Evolutionary conservation across 192 early-diverging fungal genomes (phyloP).

Genomic region (Entomortierella lignicola): DNA sequence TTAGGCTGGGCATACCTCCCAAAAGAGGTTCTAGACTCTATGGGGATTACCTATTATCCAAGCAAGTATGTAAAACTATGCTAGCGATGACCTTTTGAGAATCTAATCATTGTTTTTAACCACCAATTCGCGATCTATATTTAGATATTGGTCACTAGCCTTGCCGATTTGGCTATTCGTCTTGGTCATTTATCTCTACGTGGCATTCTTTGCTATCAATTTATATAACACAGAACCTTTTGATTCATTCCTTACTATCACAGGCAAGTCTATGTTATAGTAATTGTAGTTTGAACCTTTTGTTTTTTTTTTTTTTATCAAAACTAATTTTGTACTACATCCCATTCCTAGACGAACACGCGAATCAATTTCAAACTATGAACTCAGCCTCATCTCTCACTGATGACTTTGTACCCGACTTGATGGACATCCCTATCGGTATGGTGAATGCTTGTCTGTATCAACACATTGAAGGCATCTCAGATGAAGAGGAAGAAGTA

Average conservation of each 20-base stretch:
- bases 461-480: slow-evolving; percentile 60
- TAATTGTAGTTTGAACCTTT: background rate
- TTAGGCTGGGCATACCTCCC: slow-evolving; percentile 88
- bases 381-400: slow-evolving; percentile 55
- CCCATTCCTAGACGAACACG: slow-evolving; percentile 60
- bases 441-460: slow-evolving; percentile 80
- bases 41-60: slow-evolving; percentile 89
- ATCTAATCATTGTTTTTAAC: background rate
- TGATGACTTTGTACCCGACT: slow-evolving; percentile 67
- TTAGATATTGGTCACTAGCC: slow-evolving; percentile 84
- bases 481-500: slow-evolving; percentile 44
- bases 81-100: background rate
- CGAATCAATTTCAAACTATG: slow-evolving; percentile 56
- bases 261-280: slow-evolving; percentile 63
- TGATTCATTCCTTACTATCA: slow-evolving; percentile 78
- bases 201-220: slow-evolving; percentile 82
- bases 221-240: slow-evolving; percentile 82
- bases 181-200: slow-evolving; percentile 76
- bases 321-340: background rate
- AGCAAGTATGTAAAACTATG: slow-evolving; percentile 61
- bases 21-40: slow-evolving; percentile 72
- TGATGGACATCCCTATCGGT: slow-evolving; percentile 76
- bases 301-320: background rate
- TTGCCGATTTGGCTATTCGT: slow-evolving; percentile 84
- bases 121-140: background rate